Evolutionary conservation across 441 rosid species (phyloP), one percentile per base, ranked within the genome.

Genomic region (Aleurites moluccanus): DNA sequence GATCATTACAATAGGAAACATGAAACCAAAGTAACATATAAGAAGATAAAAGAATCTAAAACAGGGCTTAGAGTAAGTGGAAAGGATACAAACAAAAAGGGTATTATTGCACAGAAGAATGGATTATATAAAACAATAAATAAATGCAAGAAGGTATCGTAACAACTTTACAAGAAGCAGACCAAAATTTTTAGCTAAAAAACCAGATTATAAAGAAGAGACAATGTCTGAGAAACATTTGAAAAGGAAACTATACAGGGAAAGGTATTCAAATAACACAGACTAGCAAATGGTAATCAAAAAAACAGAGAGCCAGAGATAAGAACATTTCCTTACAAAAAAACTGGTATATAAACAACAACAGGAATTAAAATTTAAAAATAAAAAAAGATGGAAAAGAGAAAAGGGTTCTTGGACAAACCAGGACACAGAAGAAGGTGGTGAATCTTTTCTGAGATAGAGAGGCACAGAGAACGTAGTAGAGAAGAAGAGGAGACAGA

Each of bases 381-480:
- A n/a, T n/a, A 38, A 30, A 44, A 44, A 11, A 49, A 44, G 18
- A 52, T n/a, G 14, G 21, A 15, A 10, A 7, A 15, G 25, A 16
- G 20, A 7, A 8, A 3, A 42, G 30, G 18, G 63, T 25, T 4
- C 13, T 11, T 11, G 63, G 57, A 59, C 21, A 33, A 52, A 55
- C 47, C 73, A n/a, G 47, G 49, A 60, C 69, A 21, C 62, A 20
- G 28, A 49, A 42, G n/a, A n/a, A n/a, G n/a, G n/a, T n/a, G 67
- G 33, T 27, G 56, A 78, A 47, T 9, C 7, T 38, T 73, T 23
- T 9, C 30, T 56, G 61, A 61, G 20, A 57, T 44, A 10, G 25
- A 38, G 52, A 59, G 61, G 55, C 15, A 57, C 35, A 10, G 25
- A 38, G 52, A 59, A 80, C 63, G 74, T 65, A 74, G 75, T 66